Conservation (phyloP, 106 monocot species). For the Acorus calamus region DNA sequence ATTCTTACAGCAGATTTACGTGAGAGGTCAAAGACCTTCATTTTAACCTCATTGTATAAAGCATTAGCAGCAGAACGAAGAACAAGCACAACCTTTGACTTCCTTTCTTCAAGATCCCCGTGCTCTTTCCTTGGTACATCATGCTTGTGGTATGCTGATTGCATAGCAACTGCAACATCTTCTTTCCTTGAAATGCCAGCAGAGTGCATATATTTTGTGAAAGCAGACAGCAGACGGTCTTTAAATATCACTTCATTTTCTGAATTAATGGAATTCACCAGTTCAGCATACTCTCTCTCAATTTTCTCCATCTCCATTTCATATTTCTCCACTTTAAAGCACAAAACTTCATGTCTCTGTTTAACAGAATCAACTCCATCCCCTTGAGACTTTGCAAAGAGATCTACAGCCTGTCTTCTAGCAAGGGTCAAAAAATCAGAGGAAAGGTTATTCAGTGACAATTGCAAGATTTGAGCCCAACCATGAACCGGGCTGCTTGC, state of each 20-base stretch:
- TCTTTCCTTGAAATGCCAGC: constrained; percentile 30
- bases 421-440: constrained; percentile 61
- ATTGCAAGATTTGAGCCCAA: constrained; percentile 80
- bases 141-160: constrained; percentile 11
- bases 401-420: constrained; percentile 57
- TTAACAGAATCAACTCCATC: constrained; percentile 45
- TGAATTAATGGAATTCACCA: constrained; percentile 53
- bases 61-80: constrained; percentile 35
- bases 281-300: constrained; percentile 47
- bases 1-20: constrained; percentile 16
- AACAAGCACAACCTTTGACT: constrained; percentile 22
- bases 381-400: constrained; percentile 57
- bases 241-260: constrained; percentile 64
- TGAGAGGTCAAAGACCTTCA: constrained; percentile 34
- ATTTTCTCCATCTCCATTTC: constrained; percentile 44
- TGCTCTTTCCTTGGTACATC: constrained; percentile 21
- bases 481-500: constrained; percentile 63
- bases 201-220: constrained; percentile 63
- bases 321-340: constrained; percentile 49
- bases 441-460: constrained; percentile 62
- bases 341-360: constrained; percentile 55
- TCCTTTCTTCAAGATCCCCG: constrained; percentile 36
- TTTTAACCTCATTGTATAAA: constrained; percentile 43
- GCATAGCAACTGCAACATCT: constrained; percentile 15
- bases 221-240: constrained; percentile 48